Percentiles rank a stretch among this genome's conserved stretches.
Evolutionary conservation across 192 early-diverging fungal species (phyloP).

Genomic region (Coemansia sp.): DNA sequence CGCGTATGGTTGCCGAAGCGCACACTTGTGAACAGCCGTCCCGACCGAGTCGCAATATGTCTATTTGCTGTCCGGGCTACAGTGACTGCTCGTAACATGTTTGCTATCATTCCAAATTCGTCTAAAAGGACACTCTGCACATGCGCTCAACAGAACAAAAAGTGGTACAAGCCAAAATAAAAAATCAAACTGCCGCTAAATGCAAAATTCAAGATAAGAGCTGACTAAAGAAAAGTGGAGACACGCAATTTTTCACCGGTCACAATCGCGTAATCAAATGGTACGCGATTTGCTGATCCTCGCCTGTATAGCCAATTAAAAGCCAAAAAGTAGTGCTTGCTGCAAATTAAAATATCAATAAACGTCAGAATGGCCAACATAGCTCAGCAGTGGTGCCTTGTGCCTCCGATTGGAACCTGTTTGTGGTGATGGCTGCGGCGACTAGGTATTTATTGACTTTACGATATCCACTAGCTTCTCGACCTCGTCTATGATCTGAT

Average conservation of each 20-base stretch:
- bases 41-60: neutral
- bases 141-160: neutral
- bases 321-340: no score
- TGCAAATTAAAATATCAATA: no score
- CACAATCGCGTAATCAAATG: conserved; percentile 2
- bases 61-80: neutral
- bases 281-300: neutral
- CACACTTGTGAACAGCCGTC: neutral
- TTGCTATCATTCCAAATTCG: neutral
- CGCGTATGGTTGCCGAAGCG: neutral
- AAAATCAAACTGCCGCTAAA: neutral
- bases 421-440: neutral
- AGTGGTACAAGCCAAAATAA: conserved; percentile 5
- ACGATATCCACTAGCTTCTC: conserved; percentile 45
- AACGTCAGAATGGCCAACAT: no score
- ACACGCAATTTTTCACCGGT: neutral
- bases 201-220: neutral
- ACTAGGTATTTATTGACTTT: conserved; percentile 26
- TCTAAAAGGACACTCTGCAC: conserved; percentile 3
- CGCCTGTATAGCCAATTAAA: neutral
- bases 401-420: no score
- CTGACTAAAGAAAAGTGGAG: neutral
- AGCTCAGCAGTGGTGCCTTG: no score
- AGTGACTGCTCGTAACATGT: neutral
- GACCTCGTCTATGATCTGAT: conserved; percentile 40